Evolutionary conservation across 768 basidiomycete genomes (phyloP), one percentile per base, ranked within the genome.

Genomic region (Leucosporidium scottii): DNA sequence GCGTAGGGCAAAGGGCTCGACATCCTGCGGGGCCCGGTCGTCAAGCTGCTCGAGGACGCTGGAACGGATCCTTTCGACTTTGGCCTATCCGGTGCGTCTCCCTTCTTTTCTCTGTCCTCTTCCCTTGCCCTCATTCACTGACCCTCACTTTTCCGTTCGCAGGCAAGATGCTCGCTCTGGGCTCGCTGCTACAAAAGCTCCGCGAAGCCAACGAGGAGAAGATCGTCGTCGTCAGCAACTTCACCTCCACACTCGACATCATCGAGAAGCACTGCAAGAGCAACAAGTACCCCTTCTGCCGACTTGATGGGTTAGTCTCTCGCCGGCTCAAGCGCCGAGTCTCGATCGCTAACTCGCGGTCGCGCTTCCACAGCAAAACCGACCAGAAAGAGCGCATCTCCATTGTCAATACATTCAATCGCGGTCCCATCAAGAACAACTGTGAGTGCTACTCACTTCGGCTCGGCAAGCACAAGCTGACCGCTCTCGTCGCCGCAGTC

Each of bases 151-250:
- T 4, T 1, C 15, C 8, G 15, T 18, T 10, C 44, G 20, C 28
- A 49, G 59, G 59, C 48, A 61, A 61, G 21, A 30, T 61, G 17
- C 27, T 61, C 18, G 49, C 85, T 0, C 78, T 94, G 13, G 82
- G 85, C 34, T 83, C 81, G 57, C 81, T 93, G 39, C 83, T 96
- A 23, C 79, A 80, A 63, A 75, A 78, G 2, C 80, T 94, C 13
- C 25, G 30, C 59, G 30, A 48, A 7, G 80, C 81, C 47, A 92
- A 90, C 0, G 86, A 89, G 50, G 94, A 99, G 79, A 99, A 99
- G 83, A 89, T 91, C 74, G 88, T 97, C 44, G 79, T 99, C 59
- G 80, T 81, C 57, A 97, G 93, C n/a, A 93, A 98, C 76, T 99
- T 89, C 75, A 98, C 93, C 0, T 87, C 89, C 7, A 96, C 93